phyloP scores from a whole-genome alignment of 805 yeast genomes.

The Lipomyces kockii region DNA sequence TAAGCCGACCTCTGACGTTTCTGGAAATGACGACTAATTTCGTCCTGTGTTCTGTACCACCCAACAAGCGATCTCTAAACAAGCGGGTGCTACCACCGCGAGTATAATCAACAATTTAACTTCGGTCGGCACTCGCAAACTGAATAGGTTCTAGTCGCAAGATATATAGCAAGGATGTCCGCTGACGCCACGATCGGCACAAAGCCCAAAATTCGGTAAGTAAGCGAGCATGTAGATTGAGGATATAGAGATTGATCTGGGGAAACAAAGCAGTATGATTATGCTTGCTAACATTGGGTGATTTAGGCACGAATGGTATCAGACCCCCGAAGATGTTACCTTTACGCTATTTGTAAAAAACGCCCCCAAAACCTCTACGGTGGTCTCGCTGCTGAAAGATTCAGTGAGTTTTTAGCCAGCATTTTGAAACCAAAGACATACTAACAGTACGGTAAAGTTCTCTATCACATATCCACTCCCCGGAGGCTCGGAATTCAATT shows the following conservation, averaged over 20 bases:
- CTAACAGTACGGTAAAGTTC: constrained; percentile 13
- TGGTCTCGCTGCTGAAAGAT: constrained; percentile 47
- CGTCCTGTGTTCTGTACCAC: background rate
- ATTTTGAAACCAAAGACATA: too few relatives aligned
- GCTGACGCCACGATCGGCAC: background rate
- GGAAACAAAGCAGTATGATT: background rate
- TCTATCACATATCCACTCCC: constrained; percentile 36
- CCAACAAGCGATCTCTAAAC: background rate
- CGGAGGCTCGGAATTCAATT: constrained; percentile 59
- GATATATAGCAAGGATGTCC: background rate
- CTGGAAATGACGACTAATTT: too few relatives aligned
- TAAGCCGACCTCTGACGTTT: too few relatives aligned
- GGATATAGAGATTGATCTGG: background rate
- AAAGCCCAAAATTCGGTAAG: constrained; percentile 3
- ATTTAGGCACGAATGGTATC: constrained; percentile 69
- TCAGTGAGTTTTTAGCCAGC: constrained; percentile 13
- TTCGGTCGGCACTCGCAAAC: background rate
- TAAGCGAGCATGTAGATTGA: background rate
- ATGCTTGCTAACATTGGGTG: background rate
- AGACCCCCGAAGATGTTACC: constrained; percentile 59
- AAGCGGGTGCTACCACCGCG: background rate
- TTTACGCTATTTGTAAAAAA: constrained; percentile 73
- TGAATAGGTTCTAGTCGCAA: background rate
- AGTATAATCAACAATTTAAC: background rate
- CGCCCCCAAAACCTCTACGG: constrained; percentile 56